These are phyloP conservation scores for Coccinonectria pachysandricola DNA, from an alignment of 2,329 filamentous ascomycete species.

Conservation along the genomic window DNA sequence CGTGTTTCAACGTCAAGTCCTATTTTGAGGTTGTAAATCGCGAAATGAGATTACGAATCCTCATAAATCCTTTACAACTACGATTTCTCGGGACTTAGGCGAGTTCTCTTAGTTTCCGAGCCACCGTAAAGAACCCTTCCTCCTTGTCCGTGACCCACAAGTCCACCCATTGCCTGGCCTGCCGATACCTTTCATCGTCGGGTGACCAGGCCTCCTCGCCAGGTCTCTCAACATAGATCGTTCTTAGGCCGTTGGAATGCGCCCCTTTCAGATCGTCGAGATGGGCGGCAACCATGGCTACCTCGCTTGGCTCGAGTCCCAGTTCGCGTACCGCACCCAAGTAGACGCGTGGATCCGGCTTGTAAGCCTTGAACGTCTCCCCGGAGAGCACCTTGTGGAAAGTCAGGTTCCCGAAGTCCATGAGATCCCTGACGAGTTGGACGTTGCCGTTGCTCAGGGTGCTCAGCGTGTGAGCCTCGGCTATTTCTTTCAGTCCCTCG, in stretches of 20 bases:
- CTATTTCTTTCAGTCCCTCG: conserved; percentile 43
- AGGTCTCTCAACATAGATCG: conserved; percentile 62
- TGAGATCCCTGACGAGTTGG: conserved; percentile 55
- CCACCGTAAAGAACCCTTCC: conserved; percentile 22
- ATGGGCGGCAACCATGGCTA: conserved; percentile 72
- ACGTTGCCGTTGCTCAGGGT: conserved; percentile 70
- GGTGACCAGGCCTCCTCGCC: conserved; percentile 52
- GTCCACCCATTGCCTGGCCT: conserved; percentile 35
- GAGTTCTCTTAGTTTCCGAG: conserved; percentile 16
- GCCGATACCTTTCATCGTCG: conserved; percentile 39
- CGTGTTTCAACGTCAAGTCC: conserved; percentile 1
- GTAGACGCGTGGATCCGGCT: conserved; percentile 60
- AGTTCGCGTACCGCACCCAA: conserved; percentile 53
- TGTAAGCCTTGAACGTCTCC: conserved; percentile 65
- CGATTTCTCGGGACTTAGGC: too few species aligned
- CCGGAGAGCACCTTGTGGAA: conserved; percentile 56
- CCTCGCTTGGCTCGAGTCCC: conserved; percentile 45
- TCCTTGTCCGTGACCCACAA: conserved; percentile 26
- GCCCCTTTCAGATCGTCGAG: conserved; percentile 59
- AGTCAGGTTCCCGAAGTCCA: conserved; percentile 44
- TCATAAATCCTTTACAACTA: too few species aligned
- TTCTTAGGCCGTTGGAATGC: conserved; percentile 51
- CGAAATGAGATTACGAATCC: not conserved
- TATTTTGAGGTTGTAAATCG: too few species aligned
- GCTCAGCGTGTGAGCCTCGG: conserved; percentile 42